Evolutionary conservation across 1,284 basidiomycete species (phyloP).

Genomic region (Cerioporus squamosus): DNA sequence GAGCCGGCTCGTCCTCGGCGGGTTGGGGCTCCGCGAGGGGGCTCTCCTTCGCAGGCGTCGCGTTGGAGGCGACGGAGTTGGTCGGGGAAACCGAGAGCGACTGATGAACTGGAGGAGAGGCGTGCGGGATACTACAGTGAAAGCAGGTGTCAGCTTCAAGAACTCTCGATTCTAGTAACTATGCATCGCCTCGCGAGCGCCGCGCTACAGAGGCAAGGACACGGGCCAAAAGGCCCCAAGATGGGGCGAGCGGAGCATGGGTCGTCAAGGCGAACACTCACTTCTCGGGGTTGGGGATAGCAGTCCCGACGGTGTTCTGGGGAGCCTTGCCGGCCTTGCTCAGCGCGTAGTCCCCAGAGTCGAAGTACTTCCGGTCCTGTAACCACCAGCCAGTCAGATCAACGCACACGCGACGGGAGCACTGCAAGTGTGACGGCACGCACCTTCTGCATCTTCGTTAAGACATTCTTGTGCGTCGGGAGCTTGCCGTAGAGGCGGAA

Average conservation of each 20-base stretch:
- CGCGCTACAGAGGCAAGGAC: slow-evolving; percentile 1
- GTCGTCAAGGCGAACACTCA: slow-evolving; percentile 43
- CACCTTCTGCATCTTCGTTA: slow-evolving; percentile 96
- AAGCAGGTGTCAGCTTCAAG: slow-evolving; percentile 15
- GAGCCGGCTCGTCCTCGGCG: slow-evolving; percentile 11
- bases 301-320: slow-evolving; percentile 88
- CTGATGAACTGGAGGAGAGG: slow-evolving; percentile 60
- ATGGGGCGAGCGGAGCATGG: neutral
- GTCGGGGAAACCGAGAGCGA: slow-evolving; percentile 73
- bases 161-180: neutral
- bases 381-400: slow-evolving; percentile 3
- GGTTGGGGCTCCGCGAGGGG: slow-evolving; percentile 44
- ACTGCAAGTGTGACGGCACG: slow-evolving; percentile 27
- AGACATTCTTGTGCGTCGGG: slow-evolving; percentile 89
- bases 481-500: slow-evolving; percentile 95
- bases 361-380: slow-evolving; percentile 97
- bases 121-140: slow-evolving; percentile 70
- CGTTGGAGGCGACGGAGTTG: slow-evolving; percentile 43
- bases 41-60: slow-evolving; percentile 69
- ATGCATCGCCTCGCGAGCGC: neutral
- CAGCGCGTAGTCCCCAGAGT: slow-evolving; percentile 96
- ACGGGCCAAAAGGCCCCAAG: slow-evolving; percentile 1
- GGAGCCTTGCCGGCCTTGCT: slow-evolving; percentile 93
- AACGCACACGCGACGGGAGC: neutral
- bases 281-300: slow-evolving; percentile 96